Base-by-base conservation (phyloP, 2,329 filamentous ascomycete species). In the Intubia oerlemansii region DNA sequence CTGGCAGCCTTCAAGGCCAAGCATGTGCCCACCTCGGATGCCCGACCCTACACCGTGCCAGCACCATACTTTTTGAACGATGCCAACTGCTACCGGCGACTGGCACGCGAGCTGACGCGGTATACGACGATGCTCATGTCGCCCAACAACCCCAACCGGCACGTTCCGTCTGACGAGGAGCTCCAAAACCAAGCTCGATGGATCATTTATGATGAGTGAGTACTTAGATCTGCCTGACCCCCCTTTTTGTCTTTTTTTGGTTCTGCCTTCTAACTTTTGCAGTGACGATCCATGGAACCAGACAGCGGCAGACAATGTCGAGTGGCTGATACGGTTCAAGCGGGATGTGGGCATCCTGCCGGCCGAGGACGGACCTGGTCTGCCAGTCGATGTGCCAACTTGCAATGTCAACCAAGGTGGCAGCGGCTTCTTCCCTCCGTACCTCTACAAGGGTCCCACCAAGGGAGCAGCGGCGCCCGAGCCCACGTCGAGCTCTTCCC, bases 281-380 rank as follows among this genome's bases (percentile, higher is more conserved):
- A 66, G 62, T 32, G 66, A 71, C 32, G 66, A 71, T 38, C 62
- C 63, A 3, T 70, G 65, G 61, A 71, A 72, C 42, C 60, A 67
- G 38, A 72, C 66, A 0, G 62, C 63, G 1, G 66, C 66, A 17
- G 67, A 72, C 40, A 71, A 72, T 36, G 55, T 53, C 1, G 66
- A 72, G 44, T 73, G 67, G 67, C 52, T 73, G 10, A 53, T 57
- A 32, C 57, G 66, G 25, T 71, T 73, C 49, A 72, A 73, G 44
- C 56, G 63, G 9, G 56, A 65, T 27, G 53, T 50, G 1, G 63
- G 63, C 12, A 58, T 72, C 17, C 43, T 60, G 3, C 48, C 51
- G 1, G 44, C 51, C n/a, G 49, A 53, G 8, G 46, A 51, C 5
- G 60, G 64, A 0, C 63, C 63, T 0, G 63, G 62, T 3, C 50